phyloP scores from a whole-genome alignment of 768 basidiomycete genomes.

The Paxillus rubicundulus region DNA sequence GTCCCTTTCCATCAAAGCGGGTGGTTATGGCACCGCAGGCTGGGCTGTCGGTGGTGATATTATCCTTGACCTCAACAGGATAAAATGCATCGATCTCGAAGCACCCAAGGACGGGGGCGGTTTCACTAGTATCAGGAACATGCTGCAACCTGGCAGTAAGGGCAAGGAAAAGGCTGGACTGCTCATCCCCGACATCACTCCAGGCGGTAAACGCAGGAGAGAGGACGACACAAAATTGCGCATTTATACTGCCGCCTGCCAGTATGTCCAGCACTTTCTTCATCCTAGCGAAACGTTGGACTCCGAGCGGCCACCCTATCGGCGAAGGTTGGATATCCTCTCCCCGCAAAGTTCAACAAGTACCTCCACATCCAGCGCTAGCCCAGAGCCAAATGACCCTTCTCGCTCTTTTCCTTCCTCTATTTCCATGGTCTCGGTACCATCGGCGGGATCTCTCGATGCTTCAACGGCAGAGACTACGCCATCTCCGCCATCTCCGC shows the following conservation, averaged over 20 bases:
- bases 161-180: conserved; percentile 43
- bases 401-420: not conserved
- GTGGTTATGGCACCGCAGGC: conserved; percentile 88
- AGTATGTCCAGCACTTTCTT: conserved; percentile 50
- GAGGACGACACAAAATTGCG: conserved; percentile 54
- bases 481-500: not conserved
- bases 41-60: conserved; percentile 88
- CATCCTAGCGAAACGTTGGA: conserved; percentile 13
- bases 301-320: conserved; percentile 19
- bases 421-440: not conserved
- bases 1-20: conserved; percentile 80
- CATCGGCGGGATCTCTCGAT: not conserved
- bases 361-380: not conserved
- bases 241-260: conserved; percentile 55
- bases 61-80: conserved; percentile 72
- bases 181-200: conserved; percentile 8
- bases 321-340: conserved; percentile 15
- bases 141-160: conserved; percentile 50
- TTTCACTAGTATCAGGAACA: conserved; percentile 61
- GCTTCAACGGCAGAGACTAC: not conserved
- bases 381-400: not conserved
- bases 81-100: conserved; percentile 70
- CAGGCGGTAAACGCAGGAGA: conserved; percentile 50
- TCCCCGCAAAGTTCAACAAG: not conserved
- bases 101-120: conserved; percentile 49